Evolutionary conservation across 176 grass and related monocot species (phyloP), one percentile per base, ranked within the genome.

Genomic region (Oryza glumipatula): DNA sequence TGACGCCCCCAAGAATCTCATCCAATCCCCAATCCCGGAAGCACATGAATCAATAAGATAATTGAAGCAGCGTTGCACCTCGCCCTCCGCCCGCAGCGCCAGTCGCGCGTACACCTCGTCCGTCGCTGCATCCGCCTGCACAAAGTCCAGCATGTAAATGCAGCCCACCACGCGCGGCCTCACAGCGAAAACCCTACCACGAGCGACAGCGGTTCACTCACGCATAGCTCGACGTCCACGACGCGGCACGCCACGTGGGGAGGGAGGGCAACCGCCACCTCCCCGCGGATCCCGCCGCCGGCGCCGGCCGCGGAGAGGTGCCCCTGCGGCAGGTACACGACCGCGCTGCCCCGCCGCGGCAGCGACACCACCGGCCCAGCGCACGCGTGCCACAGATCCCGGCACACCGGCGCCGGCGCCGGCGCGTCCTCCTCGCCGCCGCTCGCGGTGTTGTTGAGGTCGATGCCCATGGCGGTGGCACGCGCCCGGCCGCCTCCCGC

Each of bases 261-360:
- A 44, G 88, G 86, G 70, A 93, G 85, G 49, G 82, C 85, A 73
- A 83, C 74, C 6, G 85, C 49, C 30, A 85, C 69, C 17, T 84
- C 89, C 44, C 66, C 90, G 56, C 56, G 56, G 19, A 61, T 21
- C 11, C 43, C 76, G 2, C 47, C 52, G 12, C 70, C 24, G 13
- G 81, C 84, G 22, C 82, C 88, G 46, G 92, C 81, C 36, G 91
- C 91, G 0, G 94, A 93, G 46, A 99, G 83, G 82, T 99, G 94
- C n/a, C 86, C 96, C 76, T 99, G 96, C 69, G 96, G 96, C 86
- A 99, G 92, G 88, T 99, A 99, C 39, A 99, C 94, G 65, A 99
- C 86, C 5, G 77, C 76, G 83, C 91, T 89, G n/a, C 94, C 93
- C 87, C 89, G 91, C 63, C 90, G 89, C 12, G 96, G 96, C 60